phyloP scores from a whole-genome alignment of 108 stramenopile species.

The Stephanodiscus minutulus region DNA sequence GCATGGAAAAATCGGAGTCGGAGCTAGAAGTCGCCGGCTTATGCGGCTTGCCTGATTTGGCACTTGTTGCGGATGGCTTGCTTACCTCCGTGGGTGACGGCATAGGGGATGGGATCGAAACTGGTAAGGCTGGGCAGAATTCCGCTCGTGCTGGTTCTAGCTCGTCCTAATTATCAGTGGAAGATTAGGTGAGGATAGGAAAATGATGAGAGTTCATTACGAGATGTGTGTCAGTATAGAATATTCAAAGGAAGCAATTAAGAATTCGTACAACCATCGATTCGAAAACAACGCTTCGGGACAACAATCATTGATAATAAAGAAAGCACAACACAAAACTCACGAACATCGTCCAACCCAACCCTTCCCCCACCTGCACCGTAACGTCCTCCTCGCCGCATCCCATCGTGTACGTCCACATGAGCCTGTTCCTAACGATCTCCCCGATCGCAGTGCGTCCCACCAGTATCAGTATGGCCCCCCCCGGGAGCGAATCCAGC shows the following conservation, averaged over 20 bases:
- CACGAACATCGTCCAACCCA: slow-evolving; percentile 45
- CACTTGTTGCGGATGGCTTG: neutral
- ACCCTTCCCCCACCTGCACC: slow-evolving; percentile 36
- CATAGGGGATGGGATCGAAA: neutral
- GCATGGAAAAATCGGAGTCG: too few relatives aligned
- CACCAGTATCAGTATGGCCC: slow-evolving; percentile 32
- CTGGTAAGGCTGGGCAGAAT: slow-evolving; percentile 33
- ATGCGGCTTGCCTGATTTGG: slow-evolving; percentile 4
- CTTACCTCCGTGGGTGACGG: neutral
- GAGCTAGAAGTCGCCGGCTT: neutral
- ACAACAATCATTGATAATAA: too few relatives aligned
- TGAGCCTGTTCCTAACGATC: slow-evolving; percentile 40
- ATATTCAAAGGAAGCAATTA: neutral
- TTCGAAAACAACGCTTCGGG: neutral
- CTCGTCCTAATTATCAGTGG: slow-evolving; percentile 8
- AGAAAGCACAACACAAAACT: slow-evolving; percentile 4
- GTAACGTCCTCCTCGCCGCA: slow-evolving; percentile 28
- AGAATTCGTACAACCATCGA: too few relatives aligned
- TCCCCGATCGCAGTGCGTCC: slow-evolving; percentile 33
- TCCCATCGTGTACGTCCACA: slow-evolving; percentile 51
- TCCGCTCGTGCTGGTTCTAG: slow-evolving; percentile 37
- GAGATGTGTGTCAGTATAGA: neutral
- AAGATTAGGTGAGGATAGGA: neutral
- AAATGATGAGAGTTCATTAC: neutral
- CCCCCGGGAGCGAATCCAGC: slow-evolving; percentile 40